Conservation (phyloP, 2,329 filamentous ascomycete genomes). For the Talaromyces amestolkiae region DNA sequence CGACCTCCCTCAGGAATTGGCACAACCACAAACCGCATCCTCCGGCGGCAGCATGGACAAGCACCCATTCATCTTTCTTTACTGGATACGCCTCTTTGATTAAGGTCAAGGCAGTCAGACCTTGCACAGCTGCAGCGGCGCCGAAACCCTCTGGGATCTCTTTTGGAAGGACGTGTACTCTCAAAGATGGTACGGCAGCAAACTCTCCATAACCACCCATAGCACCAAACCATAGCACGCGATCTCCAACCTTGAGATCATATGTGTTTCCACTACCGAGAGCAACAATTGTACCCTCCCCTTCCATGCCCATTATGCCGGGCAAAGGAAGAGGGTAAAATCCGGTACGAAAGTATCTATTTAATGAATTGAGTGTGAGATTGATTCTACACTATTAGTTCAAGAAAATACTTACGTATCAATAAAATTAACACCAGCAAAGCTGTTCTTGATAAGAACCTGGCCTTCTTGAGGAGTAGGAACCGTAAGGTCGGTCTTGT, state of each 20-base stretch:
- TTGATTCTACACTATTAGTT: not conserved
- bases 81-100: constrained; percentile 67
- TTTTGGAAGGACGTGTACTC: constrained; percentile 59
- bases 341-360: constrained; percentile 70
- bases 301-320: constrained; percentile 72
- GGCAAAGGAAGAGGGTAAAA: constrained; percentile 68
- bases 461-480: constrained; percentile 63
- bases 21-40: constrained; percentile 69
- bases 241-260: constrained; percentile 58
- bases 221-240: constrained; percentile 63
- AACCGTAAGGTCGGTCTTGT: constrained; percentile 66
- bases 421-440: constrained; percentile 76
- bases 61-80: constrained; percentile 68
- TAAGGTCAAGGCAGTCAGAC: constrained; percentile 73
- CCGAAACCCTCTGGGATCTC: constrained; percentile 57
- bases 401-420: constrained; percentile 55
- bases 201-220: constrained; percentile 55
- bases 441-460: constrained; percentile 72
- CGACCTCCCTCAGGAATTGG: constrained; percentile 66
- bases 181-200: constrained; percentile 47
- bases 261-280: constrained; percentile 50
- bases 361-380: not conserved
- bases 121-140: constrained; percentile 67
- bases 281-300: constrained; percentile 63
- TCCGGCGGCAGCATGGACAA: constrained; percentile 77